phyloP scores from a whole-genome alignment of 345 rosid species.

The Limnanthes douglasii region DNA sequence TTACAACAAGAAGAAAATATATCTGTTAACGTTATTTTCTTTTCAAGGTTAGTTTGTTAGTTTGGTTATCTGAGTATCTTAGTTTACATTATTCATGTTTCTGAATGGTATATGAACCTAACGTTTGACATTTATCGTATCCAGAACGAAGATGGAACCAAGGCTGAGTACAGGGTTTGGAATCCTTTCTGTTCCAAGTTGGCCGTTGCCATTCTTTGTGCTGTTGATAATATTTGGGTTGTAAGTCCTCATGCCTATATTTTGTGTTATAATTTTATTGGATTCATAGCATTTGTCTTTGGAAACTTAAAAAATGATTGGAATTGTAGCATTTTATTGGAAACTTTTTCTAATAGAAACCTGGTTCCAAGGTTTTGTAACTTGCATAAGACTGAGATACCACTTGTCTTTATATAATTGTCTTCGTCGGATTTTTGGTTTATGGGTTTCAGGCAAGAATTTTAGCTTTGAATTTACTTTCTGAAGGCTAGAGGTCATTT shows the following conservation, averaged over 20 bases:
- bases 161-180: conserved; percentile 90
- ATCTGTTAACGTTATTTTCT: conserved; percentile 46
- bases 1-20: conserved; percentile 70
- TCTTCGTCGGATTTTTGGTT: conserved; percentile 91
- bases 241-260: no score
- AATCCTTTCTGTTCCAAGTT: conserved; percentile 95
- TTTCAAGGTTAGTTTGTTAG: no score
- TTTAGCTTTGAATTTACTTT: conserved; percentile 78
- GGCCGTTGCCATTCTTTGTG: conserved; percentile 96
- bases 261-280: no score
- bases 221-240: conserved; percentile 91
- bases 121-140: no score
- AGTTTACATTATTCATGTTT: no score
- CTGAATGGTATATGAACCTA: no score
- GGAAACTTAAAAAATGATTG: no score
- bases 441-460: conserved; percentile 99
- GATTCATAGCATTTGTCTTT: no score
- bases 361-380: conserved; percentile 90
- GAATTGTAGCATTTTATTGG: no score
- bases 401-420: conserved; percentile 97
- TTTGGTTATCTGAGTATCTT: no score
- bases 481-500: no score
- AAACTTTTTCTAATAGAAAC: no score
- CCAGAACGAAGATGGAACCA: conserved; percentile 87
- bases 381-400: conserved; percentile 99